Evolutionary conservation across 2,329 filamentous ascomycete genomes (phyloP).

Genomic region (Neofusicoccum ribis): DNA sequence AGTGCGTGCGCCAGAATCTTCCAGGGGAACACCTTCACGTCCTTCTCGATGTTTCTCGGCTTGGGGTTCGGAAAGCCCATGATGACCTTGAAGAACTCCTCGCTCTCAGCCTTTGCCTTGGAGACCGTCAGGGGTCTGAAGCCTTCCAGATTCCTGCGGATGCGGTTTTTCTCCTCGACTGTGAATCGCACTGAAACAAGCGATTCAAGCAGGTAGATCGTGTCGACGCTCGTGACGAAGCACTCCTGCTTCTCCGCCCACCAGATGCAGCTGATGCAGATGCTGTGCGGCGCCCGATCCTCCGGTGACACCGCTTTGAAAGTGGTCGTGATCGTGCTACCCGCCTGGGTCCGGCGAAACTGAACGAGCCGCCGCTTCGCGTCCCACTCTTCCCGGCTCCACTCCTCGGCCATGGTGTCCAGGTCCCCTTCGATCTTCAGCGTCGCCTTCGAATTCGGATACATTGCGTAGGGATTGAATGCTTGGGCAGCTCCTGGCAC

Average conservation of each 20-base stretch:
- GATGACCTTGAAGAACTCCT: conserved; percentile 98
- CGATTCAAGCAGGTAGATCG: conserved; percentile 90
- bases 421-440: conserved; percentile 86
- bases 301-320: conserved; percentile 79
- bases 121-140: conserved; percentile 92
- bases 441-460: conserved; percentile 74
- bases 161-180: conserved; percentile 97
- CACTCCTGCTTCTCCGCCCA: conserved; percentile 91
- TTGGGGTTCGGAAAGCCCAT: conserved; percentile 97
- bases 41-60: conserved; percentile 97
- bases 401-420: conserved; percentile 77
- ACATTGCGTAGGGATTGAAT: conserved; percentile 76
- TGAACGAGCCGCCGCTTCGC: conserved; percentile 81
- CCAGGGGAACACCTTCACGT: conserved; percentile 98
- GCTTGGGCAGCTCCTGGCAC: conserved; percentile 8
- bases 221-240: conserved; percentile 95
- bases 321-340: conserved; percentile 75
- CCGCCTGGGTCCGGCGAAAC: conserved; percentile 79
- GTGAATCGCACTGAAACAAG: conserved; percentile 85
- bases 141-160: conserved; percentile 90
- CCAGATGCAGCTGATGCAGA: conserved; percentile 96
- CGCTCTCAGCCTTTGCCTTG: conserved; percentile 87
- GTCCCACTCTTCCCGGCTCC: conserved; percentile 79
- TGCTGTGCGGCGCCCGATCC: conserved; percentile 78
- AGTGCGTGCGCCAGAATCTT: conserved; percentile 82